phyloP scores from a whole-genome alignment of 768 basidiomycete species.

The Udeniomyces megalosporus region DNA sequence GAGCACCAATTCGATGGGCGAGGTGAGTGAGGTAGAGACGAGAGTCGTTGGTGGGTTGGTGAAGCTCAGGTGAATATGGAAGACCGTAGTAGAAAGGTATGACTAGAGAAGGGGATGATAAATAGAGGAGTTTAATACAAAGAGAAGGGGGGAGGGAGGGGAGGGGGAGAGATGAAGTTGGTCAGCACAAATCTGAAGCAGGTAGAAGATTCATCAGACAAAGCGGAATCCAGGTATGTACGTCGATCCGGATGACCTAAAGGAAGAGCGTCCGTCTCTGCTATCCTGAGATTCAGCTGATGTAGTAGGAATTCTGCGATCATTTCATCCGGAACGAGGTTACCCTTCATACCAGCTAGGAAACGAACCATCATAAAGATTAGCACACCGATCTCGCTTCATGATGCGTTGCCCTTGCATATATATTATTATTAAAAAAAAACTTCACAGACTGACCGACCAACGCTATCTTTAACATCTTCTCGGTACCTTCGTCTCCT shows the following conservation, averaged over 20 bases:
- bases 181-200: slow-evolving; percentile 27
- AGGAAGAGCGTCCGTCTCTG: slow-evolving; percentile 20
- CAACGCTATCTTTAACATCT: slow-evolving; percentile 79
- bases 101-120: slow-evolving; percentile 40
- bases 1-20: slow-evolving; percentile 61
- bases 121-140: too few species aligned
- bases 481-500: slow-evolving; percentile 70
- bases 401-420: too few species aligned
- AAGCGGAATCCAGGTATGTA: slow-evolving; percentile 11
- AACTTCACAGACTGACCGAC: slow-evolving; percentile 44
- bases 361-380: not conserved
- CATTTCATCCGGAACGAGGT: slow-evolving; percentile 67
- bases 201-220: too few species aligned
- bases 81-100: slow-evolving; percentile 35
- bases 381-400: not conserved
- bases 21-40: slow-evolving; percentile 52
- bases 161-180: slow-evolving; percentile 19
- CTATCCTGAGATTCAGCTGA: slow-evolving; percentile 47
- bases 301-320: slow-evolving; percentile 76
- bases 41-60: slow-evolving; percentile 45
- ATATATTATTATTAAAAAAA: not conserved
- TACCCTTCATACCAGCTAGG: slow-evolving; percentile 62
- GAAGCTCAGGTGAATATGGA: slow-evolving; percentile 9
- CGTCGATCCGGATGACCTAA: slow-evolving; percentile 23
- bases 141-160: slow-evolving; percentile 15